These are phyloP conservation scores for Myxozyma kluyveri DNA, from an alignment of 805 yeast species.

Conservation along the genomic window DNA sequence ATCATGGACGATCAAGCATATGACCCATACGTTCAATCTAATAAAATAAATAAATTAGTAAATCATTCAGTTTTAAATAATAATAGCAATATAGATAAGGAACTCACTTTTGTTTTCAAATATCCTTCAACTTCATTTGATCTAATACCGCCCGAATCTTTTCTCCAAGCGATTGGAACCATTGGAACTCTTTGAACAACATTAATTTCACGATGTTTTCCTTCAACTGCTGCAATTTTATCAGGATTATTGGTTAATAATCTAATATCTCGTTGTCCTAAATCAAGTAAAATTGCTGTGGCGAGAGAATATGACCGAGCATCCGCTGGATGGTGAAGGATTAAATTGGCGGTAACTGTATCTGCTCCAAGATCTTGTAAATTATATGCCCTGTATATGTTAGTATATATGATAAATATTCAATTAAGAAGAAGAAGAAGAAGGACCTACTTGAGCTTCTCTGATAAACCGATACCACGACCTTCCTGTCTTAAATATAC, in stretches of 20 bases:
- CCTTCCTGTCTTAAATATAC: slow-evolving; percentile 98
- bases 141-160: slow-evolving; percentile 63
- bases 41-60: not conserved
- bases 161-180: slow-evolving; percentile 93
- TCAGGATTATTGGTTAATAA: slow-evolving; percentile 94
- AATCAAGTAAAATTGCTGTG: slow-evolving; percentile 83
- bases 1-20: slow-evolving; percentile 51
- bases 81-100: not conserved
- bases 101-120: slow-evolving; percentile 71
- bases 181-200: slow-evolving; percentile 92
- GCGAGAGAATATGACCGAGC: slow-evolving; percentile 93
- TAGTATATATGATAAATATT: not conserved
- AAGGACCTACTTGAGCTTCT: slow-evolving; percentile 63
- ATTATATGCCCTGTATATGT: slow-evolving; percentile 65
- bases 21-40: slow-evolving; percentile 92
- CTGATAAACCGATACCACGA: slow-evolving; percentile 97
- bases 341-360: slow-evolving; percentile 91
- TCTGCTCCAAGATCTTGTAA: slow-evolving; percentile 98
- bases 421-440: not conserved
- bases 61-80: not conserved
- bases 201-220: slow-evolving; percentile 65
- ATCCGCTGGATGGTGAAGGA: slow-evolving; percentile 96
- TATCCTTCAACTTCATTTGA: slow-evolving; percentile 90
- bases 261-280: slow-evolving; percentile 69
- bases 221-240: slow-evolving; percentile 91